These are phyloP conservation scores for Tremella fuciformis DNA, from an alignment of 768 basidiomycete genomes.

Conservation along the genomic window DNA sequence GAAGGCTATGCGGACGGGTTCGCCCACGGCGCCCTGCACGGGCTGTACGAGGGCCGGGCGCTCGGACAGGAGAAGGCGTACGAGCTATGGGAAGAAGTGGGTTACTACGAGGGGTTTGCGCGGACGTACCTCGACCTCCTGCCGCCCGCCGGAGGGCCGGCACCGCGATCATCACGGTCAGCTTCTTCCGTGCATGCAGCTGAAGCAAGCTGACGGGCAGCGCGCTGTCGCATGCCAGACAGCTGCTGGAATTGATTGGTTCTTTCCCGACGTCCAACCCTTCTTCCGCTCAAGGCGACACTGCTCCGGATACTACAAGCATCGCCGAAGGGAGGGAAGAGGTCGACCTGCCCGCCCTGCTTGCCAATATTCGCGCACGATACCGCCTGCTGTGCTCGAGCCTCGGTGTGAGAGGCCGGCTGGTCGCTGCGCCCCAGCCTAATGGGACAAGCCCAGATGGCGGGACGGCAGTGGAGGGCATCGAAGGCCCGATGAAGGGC, in stretches of 20 bases:
- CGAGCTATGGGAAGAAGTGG: conserved; percentile 96
- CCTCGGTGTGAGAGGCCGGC: conserved; percentile 63
- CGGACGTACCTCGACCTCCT: conserved; percentile 10
- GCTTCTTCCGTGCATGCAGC: background rate
- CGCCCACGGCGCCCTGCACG: conserved; percentile 82
- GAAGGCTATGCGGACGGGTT: conserved; percentile 72
- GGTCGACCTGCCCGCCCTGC: conserved; percentile 67
- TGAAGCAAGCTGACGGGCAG: conserved; percentile 18
- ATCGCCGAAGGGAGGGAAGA: conserved; percentile 9
- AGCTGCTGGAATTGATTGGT: conserved; percentile 67
- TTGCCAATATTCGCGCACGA: conserved; percentile 78
- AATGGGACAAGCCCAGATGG: too few relatives aligned
- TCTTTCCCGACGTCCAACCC: conserved; percentile 64
- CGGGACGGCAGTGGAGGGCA: conserved; percentile 18
- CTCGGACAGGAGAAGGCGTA: conserved; percentile 86
- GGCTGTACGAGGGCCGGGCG: conserved; percentile 83
- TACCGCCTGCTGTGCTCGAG: conserved; percentile 83
- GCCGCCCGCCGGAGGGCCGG: background rate
- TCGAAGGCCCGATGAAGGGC: conserved; percentile 47
- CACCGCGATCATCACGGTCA: too few relatives aligned
- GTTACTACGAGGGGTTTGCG: conserved; percentile 86
- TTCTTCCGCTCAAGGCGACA: background rate
- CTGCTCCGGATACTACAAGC: conserved; percentile 3
- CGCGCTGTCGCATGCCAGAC: conserved; percentile 61
- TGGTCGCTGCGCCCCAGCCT: conserved; percentile 15